These are phyloP conservation scores for Panicum miliaceum DNA, from an alignment of 176 grass and related monocot species.

Conservation along the genomic window DNA sequence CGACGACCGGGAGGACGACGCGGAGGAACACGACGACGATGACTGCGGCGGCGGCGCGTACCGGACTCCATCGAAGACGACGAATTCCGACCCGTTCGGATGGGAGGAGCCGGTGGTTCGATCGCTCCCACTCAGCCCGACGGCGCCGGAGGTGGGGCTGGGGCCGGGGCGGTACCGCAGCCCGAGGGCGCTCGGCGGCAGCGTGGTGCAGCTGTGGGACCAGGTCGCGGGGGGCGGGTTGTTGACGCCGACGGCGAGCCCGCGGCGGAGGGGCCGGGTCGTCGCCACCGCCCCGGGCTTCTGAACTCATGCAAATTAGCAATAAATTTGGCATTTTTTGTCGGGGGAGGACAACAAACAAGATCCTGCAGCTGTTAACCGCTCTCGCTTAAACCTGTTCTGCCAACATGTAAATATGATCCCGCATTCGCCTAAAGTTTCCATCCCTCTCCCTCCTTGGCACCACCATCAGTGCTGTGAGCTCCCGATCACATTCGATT, in stretches of 20 bases:
- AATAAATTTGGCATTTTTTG: conserved; percentile 4
- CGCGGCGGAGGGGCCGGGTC: conserved; percentile 14
- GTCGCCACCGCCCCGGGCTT: not conserved
- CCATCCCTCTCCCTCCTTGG: too few species aligned
- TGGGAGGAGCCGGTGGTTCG: conserved; percentile 32
- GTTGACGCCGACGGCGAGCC: conserved; percentile 24
- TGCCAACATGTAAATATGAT: conserved; percentile 19
- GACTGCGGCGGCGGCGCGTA: not conserved
- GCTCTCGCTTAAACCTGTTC: not conserved
- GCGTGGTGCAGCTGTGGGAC: conserved; percentile 70
- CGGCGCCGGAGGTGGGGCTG: conserved; percentile 29
- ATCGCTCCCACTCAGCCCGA: conserved; percentile 1
- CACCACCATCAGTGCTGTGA: too few species aligned
- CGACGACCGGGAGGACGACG: not conserved
- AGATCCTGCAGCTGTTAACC: not conserved
- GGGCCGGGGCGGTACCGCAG: conserved; percentile 47
- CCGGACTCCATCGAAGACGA: not conserved
- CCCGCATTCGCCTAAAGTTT: not conserved
- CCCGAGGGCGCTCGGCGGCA: conserved; percentile 44
- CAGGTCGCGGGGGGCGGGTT: not conserved
- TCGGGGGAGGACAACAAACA: not conserved
- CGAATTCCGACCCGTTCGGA: not conserved
- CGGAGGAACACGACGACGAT: conserved; percentile 4
- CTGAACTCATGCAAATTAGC: not conserved
- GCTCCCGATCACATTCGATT: too few species aligned